Percentiles rank a stretch among this genome's conserved stretches.
phyloP scores from a whole-genome alignment of 768 basidiomycete genomes.

The Rhodotorula taiwanensis region DNA sequence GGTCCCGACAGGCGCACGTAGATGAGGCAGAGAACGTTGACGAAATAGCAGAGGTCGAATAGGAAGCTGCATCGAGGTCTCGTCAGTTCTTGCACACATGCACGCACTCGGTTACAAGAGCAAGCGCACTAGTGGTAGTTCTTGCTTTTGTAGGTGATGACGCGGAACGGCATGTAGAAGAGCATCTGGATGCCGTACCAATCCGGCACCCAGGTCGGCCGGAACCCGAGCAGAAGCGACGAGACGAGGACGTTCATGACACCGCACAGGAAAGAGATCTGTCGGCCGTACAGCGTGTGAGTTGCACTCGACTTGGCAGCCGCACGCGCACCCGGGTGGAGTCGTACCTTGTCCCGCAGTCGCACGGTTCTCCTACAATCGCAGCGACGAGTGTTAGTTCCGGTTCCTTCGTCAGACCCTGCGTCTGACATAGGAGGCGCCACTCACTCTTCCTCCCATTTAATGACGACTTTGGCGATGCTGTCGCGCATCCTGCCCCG shows the following conservation, averaged over 20 bases:
- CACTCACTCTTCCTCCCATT: conserved; percentile 75
- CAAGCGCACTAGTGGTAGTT: conserved; percentile 76
- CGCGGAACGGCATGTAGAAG: conserved; percentile 74
- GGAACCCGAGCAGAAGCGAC: conserved; percentile 77
- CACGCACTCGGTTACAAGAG: too few relatives aligned
- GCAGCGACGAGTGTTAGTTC: too few relatives aligned
- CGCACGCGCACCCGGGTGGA: neutral
- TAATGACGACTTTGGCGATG: conserved; percentile 52
- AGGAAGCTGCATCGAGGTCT: conserved; percentile 21
- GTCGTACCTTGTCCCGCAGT: conserved; percentile 62
- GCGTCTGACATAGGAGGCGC: too few relatives aligned
- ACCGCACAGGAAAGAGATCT: conserved; percentile 80
- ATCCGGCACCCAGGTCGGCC: conserved; percentile 76
- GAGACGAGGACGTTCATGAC: conserved; percentile 77
- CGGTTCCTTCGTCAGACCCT: too few relatives aligned
- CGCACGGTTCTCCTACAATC: conserved; percentile 58
- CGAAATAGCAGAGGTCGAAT: conserved; percentile 67
- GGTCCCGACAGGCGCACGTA: conserved; percentile 47
- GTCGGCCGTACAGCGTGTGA: neutral
- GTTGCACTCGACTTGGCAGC: neutral
- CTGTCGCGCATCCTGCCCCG: conserved; percentile 21
- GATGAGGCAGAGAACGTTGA: conserved; percentile 80
- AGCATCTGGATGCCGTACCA: conserved; percentile 71
- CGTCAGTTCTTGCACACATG: too few relatives aligned
- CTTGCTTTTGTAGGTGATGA: conserved; percentile 82